A percentile compares a stretch with the other conserved stretches of the same genome.
These are phyloP conservation scores for Annulohypoxylon stygium DNA, from an alignment of 495 filamentous ascomycete species.

Conservation along the genomic window DNA sequence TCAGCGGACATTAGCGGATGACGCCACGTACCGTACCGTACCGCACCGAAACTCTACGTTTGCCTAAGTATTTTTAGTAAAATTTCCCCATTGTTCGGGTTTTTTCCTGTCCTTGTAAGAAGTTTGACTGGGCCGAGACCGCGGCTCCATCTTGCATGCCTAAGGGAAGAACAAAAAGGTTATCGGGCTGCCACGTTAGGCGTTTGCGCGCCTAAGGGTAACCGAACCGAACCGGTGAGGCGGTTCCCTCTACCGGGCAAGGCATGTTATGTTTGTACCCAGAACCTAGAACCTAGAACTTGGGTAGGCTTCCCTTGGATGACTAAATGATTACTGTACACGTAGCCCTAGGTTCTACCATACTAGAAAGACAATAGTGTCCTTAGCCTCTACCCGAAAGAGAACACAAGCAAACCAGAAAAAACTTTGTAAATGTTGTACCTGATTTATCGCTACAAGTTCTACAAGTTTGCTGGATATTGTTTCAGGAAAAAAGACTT, in stretches of 20 bases:
- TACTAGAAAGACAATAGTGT: not conserved
- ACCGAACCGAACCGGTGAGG: conserved; percentile 21
- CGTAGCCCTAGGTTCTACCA: conserved; percentile 6
- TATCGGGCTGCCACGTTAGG: conserved; percentile 18
- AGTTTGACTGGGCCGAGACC: conserved; percentile 16
- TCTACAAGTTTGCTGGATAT: not conserved
- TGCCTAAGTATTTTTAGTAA: not conserved
- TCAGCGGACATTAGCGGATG: conserved; percentile 42
- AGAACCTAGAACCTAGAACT: not conserved
- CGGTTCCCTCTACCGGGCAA: conserved; percentile 22
- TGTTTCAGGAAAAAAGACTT: not conserved
- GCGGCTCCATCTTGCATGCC: conserved; percentile 13
- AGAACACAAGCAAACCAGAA: conserved; percentile 2
- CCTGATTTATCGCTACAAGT: not conserved
- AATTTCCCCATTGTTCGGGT: conserved; percentile 39
- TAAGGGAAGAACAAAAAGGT: conserved; percentile 3
- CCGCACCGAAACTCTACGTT: conserved; percentile 48
- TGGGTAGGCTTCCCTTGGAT: conserved; percentile 18
- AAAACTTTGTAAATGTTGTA: conserved; percentile 13
- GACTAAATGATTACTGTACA: conserved; percentile 26
- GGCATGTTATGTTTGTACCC: conserved; percentile 26
- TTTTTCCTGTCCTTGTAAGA: conserved; percentile 14
- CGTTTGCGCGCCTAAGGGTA: conserved; percentile 12
- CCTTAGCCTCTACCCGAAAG: conserved; percentile 5
- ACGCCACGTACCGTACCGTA: conserved; percentile 55